phyloP scores from a whole-genome alignment of 2,329 filamentous ascomycete species.

The Lachnum nothofagi region DNA sequence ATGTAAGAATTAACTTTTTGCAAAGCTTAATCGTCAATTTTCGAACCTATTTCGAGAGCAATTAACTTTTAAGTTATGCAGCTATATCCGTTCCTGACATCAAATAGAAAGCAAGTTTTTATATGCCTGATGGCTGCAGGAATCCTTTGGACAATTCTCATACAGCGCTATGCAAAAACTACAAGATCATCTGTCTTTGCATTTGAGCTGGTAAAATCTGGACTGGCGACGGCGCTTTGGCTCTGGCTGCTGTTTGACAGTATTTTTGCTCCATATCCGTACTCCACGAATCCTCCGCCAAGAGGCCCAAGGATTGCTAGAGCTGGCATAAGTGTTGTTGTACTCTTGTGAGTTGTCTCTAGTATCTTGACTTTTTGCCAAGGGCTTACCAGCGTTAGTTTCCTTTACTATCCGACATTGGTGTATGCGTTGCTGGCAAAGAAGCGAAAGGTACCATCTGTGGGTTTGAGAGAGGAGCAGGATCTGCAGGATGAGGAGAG shows the following conservation, averaged over 20 bases:
- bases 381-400: background rate
- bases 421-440: constrained; percentile 10
- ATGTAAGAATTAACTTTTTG: background rate
- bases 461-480: background rate
- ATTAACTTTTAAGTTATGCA: background rate
- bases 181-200: constrained; percentile 5
- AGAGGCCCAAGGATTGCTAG: constrained; percentile 10
- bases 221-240: constrained; percentile 19
- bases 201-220: constrained; percentile 19
- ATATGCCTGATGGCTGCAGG: constrained; percentile 16
- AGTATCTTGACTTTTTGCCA: background rate
- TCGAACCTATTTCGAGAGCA: background rate
- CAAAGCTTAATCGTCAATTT: background rate
- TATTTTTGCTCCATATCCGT: constrained; percentile 6
- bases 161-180: constrained; percentile 15
- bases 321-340: constrained; percentile 16
- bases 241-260: constrained; percentile 23
- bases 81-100: background rate
- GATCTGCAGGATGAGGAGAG: background rate
- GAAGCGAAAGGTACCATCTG: background rate
- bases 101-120: constrained; percentile 11
- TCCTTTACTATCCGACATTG: constrained; percentile 19
- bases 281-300: background rate
- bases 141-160: constrained; percentile 20
- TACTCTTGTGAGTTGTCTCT: constrained; percentile 20